Evolutionary conservation across 2,329 filamentous ascomycete species (phyloP), one percentile per base, ranked within the genome.

Genomic region (Fusarium udum): DNA sequence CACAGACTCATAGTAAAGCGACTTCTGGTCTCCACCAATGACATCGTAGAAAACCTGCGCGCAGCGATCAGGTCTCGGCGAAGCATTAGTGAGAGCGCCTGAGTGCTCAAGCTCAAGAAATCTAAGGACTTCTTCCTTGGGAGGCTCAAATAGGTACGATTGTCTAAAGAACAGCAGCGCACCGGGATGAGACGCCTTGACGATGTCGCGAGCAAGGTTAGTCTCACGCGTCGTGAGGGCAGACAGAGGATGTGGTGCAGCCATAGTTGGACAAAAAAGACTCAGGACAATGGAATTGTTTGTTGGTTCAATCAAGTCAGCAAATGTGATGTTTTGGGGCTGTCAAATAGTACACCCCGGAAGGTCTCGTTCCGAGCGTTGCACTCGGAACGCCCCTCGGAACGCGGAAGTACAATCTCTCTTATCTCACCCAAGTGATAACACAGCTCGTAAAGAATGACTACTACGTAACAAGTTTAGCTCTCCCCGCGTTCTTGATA

Each of bases 91-190:
- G 28, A 82, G 57, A 9, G 77, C 61, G 0, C 78, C 79, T 7
- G 77, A 77, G 64, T 85, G 83, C 67, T 88, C 60, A 51, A 79
- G 77, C n/a, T 87, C 84, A 0, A 90, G 79, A 52, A 84, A 89
- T 0, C 65, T 72, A 2, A 85, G 69, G 72, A 89, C 82, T 16
- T 84, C 81, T 8, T 77, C 73, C 76, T 90, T 90, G 0, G 82
- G 80, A 0, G 87, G 87, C 72, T 90, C 87, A 16, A 79, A 79
- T 6, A 89, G 80, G 3, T 85, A 87, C 59, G 88, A 85, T 37
- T 85, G 83, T 15, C 87, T 83, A 73, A 89, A 90, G 62, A 84
- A 81, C 11, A 83, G 67, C 1, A 78, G 69, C 1, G 79, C 66
- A 6, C 75, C 78, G 4, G 79, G 72, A 34, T 82, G 77, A 13